Evolutionary conservation across 2,329 filamentous ascomycete species (phyloP).

Genomic region (Xylariaceae sp.): DNA sequence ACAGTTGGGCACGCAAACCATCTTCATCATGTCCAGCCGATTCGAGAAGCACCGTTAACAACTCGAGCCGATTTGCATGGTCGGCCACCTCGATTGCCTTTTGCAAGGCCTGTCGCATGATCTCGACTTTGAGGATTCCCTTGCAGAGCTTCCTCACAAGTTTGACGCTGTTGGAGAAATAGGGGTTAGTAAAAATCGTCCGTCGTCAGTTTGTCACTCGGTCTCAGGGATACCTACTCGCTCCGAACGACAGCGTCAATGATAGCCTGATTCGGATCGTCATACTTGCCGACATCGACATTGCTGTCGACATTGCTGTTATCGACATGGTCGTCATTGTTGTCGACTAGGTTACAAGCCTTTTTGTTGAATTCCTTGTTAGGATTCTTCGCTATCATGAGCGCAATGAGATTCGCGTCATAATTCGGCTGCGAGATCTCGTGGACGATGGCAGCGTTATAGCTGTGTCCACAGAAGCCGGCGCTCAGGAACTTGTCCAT

Average conservation of each 20-base stretch:
- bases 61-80: conserved; percentile 39
- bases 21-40: conserved; percentile 40
- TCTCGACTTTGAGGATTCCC: conserved; percentile 42
- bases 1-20: conserved; percentile 44
- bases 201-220: too few relatives aligned
- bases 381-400: too few relatives aligned
- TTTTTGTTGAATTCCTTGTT: too few relatives aligned
- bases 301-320: too few relatives aligned
- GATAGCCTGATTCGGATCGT: too few relatives aligned
- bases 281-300: too few relatives aligned
- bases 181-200: neutral
- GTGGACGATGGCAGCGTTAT: too few relatives aligned
- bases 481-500: conserved; percentile 46
- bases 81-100: conserved; percentile 44
- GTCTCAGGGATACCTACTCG: too few relatives aligned
- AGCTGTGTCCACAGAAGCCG: conserved; percentile 40
- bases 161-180: conserved; percentile 22
- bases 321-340: too few relatives aligned
- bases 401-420: too few relatives aligned
- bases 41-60: conserved; percentile 42
- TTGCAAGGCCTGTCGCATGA: conserved; percentile 43
- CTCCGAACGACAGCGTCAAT: neutral
- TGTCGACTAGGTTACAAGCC: too few relatives aligned
- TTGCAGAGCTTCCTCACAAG: conserved; percentile 43
- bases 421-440: too few relatives aligned